These are phyloP conservation scores for Osmanthus fragrans DNA, from an alignment of 257 asterid genomes.

Conservation along the genomic window DNA sequence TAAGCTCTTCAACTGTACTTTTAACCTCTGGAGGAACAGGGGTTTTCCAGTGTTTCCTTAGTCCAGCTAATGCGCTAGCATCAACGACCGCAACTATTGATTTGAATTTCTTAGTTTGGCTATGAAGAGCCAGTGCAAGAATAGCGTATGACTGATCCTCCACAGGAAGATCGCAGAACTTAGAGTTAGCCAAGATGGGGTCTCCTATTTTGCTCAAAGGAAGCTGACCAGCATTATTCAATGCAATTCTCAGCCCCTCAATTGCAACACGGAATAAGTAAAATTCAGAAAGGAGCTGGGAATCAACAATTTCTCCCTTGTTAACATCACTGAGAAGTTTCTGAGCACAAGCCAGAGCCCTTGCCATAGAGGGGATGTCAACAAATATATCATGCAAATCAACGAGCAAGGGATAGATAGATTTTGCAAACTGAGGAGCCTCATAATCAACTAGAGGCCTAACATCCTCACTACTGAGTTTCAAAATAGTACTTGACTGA, in stretches of 20 bases:
- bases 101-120: conserved; percentile 64
- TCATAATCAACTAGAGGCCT: conserved; percentile 53
- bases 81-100: conserved; percentile 85
- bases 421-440: conserved; percentile 74
- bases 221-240: conserved; percentile 69
- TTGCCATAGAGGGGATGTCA: conserved; percentile 69
- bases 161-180: conserved; percentile 61
- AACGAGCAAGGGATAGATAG: conserved; percentile 69
- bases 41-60: conserved; percentile 80
- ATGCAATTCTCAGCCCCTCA: conserved; percentile 81
- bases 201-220: conserved; percentile 33
- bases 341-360: conserved; percentile 77
- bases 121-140: conserved; percentile 73
- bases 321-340: conserved; percentile 72
- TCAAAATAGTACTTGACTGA: conserved; percentile 28
- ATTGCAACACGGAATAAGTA: conserved; percentile 77
- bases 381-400: conserved; percentile 65
- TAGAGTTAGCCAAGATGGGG: conserved; percentile 12
- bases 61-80: conserved; percentile 71
- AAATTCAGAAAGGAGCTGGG: conserved; percentile 62
- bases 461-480: conserved; percentile 31
- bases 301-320: conserved; percentile 61
- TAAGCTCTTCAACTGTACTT: conserved; percentile 60
- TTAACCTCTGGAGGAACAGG: conserved; percentile 57
- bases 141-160: conserved; percentile 80